Percentiles rank a stretch among this genome's conserved stretches.
Conservation (phyloP, 2,329 filamentous ascomycete genomes). For the Pezicula neosporulosa region DNA sequence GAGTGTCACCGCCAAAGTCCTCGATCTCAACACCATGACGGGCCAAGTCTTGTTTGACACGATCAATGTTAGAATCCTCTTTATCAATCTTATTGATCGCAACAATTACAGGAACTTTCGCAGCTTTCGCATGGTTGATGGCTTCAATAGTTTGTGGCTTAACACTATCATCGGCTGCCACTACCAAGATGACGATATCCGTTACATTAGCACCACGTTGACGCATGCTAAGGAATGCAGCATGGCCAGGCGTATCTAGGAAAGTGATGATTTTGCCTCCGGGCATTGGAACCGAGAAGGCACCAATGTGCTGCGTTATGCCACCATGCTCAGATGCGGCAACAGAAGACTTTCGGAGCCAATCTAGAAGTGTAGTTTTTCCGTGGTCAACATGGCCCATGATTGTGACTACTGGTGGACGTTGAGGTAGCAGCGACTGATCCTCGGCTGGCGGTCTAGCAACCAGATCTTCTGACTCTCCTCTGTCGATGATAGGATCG, state of each 20-base stretch:
- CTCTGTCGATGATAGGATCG: constrained; percentile 73
- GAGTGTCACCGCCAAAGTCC: constrained; percentile 91
- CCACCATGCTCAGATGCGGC: constrained; percentile 90
- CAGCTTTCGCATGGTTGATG: constrained; percentile 84
- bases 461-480: constrained; percentile 65
- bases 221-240: constrained; percentile 93
- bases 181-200: constrained; percentile 92
- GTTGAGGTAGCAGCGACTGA: constrained; percentile 60
- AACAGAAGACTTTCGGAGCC: constrained; percentile 86
- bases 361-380: constrained; percentile 95
- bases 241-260: constrained; percentile 93
- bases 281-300: constrained; percentile 86
- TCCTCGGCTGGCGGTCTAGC: constrained; percentile 68
- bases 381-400: constrained; percentile 99
- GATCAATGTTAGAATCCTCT: constrained; percentile 72
- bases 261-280: constrained; percentile 91
- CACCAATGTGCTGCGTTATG: constrained; percentile 97
- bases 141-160: constrained; percentile 97
- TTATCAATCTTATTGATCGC: constrained; percentile 98
- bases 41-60: constrained; percentile 84
- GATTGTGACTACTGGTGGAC: constrained; percentile 94
- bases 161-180: constrained; percentile 94
- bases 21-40: constrained; percentile 85
- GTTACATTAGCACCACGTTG: constrained; percentile 94
- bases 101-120: constrained; percentile 92